These are phyloP conservation scores for Oehlia diaphana DNA, from an alignment of 192 early-diverging fungal species.

Conservation along the genomic window DNA sequence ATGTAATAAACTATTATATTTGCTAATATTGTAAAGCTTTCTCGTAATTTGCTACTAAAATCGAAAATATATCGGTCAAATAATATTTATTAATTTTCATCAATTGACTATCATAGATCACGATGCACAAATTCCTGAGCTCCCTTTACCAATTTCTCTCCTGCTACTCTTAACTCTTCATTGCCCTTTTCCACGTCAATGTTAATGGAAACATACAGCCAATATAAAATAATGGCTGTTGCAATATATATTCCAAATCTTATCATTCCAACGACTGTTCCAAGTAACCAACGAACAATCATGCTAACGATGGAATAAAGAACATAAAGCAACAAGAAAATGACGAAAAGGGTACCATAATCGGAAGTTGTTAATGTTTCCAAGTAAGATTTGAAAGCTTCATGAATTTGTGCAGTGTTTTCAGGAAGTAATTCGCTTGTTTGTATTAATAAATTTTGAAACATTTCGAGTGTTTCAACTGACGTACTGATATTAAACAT, in stretches of 20 bases:
- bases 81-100: not conserved
- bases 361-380: not conserved
- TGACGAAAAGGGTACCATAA: not conserved
- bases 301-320: not conserved
- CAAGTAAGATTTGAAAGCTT: not conserved
- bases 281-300: constrained; percentile 2
- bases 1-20: not conserved
- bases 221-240: constrained; percentile 4
- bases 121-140: constrained; percentile 11
- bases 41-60: not conserved
- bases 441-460: constrained; percentile 2
- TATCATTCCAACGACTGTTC: constrained; percentile 7
- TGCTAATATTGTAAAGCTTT: not conserved
- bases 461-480: not conserved
- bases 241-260: constrained; percentile 14
- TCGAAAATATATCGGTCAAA: not conserved
- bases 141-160: constrained; percentile 1
- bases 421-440: not conserved
- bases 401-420: not conserved
- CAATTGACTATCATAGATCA: not conserved
- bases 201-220: constrained; percentile 16
- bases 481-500: not conserved
- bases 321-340: constrained; percentile 14
- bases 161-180: constrained; percentile 17
- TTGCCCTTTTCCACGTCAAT: constrained; percentile 24